Conservation (phyloP, 306 rosid species). For the Sicyos edulis region DNA sequence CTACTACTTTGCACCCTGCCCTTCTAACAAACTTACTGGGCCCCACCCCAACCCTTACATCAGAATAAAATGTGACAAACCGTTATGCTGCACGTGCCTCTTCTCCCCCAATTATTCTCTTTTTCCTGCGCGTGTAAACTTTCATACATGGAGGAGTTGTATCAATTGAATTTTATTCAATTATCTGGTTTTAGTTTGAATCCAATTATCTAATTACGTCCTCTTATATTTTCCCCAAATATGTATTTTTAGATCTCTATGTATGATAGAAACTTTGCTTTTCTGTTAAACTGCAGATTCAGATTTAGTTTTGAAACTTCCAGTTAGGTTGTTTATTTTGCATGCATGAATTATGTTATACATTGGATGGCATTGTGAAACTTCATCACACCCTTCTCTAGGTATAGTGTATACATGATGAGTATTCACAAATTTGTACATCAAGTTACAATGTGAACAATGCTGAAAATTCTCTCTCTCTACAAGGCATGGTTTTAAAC, state of each 20-base stretch:
- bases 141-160: no score
- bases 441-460: conserved; percentile 2
- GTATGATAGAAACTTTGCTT: background rate
- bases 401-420: background rate
- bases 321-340: background rate
- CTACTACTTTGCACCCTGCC: no score
- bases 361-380: conserved; percentile 8
- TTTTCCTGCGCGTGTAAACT: no score
- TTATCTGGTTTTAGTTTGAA: background rate
- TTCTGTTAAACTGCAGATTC: background rate
- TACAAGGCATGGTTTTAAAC: background rate
- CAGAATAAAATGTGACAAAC: no score
- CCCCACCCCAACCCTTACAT: no score
- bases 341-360: conserved; percentile 1
- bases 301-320: background rate
- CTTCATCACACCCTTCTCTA: conserved; percentile 23
- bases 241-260: conserved; percentile 1
- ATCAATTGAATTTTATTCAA: no score
- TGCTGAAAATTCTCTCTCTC: conserved; percentile 14
- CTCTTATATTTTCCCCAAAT: conserved; percentile 1
- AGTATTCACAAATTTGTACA: conserved; percentile 22
- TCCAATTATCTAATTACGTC: background rate
- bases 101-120: no score
- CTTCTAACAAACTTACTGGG: no score
- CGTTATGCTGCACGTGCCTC: no score